Percentiles rank a stretch among this genome's conserved stretches.
Conservation (phyloP, 2,329 filamentous ascomycete genomes). For the Hymenoscyphus fraxineus region DNA sequence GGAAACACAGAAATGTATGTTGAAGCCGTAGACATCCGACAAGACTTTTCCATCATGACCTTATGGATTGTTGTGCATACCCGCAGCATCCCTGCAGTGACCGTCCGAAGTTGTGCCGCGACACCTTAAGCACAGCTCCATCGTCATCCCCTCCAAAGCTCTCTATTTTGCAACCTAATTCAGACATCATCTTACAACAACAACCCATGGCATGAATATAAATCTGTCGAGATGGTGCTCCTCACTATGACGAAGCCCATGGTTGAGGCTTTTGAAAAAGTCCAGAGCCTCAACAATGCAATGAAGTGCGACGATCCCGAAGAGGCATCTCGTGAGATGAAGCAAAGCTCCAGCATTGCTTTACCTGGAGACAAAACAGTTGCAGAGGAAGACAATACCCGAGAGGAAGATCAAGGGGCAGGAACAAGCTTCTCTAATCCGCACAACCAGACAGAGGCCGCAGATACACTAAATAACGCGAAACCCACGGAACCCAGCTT, state of each 20-base stretch:
- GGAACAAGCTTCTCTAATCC: background rate
- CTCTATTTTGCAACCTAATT: background rate
- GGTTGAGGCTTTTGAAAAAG: conserved; percentile 54
- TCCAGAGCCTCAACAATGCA: conserved; percentile 25
- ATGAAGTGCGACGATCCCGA: background rate
- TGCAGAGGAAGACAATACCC: background rate
- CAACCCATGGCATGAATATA: background rate
- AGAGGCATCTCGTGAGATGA: conserved; percentile 1
- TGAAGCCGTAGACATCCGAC: conserved; percentile 24
- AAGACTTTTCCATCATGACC: conserved; percentile 24
- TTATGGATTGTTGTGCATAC: background rate
- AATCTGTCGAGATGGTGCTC: conserved; percentile 58
- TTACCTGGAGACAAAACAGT: background rate
- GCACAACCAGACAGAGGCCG: background rate
- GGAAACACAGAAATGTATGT: conserved; percentile 8
- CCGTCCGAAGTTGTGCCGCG: conserved; percentile 6
- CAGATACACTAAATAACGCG: background rate
- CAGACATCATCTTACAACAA: background rate
- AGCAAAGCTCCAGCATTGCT: background rate
- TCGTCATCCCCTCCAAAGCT: background rate
- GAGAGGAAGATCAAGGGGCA: background rate
- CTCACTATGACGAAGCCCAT: conserved; percentile 72
- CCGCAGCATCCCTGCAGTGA: conserved; percentile 20
- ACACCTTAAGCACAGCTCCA: background rate
- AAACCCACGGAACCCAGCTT: conserved; percentile 45